Conservation (phyloP, 257 asterid species). For the Mitragyna speciosa region DNA sequence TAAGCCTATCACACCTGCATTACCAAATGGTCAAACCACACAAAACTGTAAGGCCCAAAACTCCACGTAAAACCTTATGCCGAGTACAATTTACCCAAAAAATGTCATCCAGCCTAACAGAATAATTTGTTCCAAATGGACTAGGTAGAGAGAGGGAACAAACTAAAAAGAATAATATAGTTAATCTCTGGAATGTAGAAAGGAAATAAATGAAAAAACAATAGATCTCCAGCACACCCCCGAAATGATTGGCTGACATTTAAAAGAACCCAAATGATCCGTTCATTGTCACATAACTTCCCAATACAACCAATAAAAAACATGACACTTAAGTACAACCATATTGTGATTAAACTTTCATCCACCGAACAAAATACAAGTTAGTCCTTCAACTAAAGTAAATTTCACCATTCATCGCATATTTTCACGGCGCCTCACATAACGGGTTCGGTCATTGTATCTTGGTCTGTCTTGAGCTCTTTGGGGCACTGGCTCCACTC, state of each 20-base stretch:
- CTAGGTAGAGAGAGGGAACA: too few species aligned
- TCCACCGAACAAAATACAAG: slow-evolving; percentile 9
- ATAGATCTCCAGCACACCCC: not conserved
- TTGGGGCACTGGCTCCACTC: slow-evolving; percentile 93
- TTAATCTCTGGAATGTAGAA: not conserved
- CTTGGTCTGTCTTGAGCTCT: slow-evolving; percentile 89
- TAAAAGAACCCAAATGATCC: not conserved
- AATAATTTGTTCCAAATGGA: not conserved
- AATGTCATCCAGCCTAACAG: not conserved
- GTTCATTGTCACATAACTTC: not conserved
- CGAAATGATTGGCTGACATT: not conserved
- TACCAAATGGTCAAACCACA: too few species aligned
- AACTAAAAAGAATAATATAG: too few species aligned
- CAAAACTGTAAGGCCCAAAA: not conserved
- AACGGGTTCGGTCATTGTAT: slow-evolving; percentile 86
- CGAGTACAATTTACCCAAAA: not conserved
- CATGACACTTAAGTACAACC: not conserved
- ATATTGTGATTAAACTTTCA: slow-evolving; percentile 10
- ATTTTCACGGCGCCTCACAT: slow-evolving; percentile 77
- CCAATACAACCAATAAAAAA: not conserved
- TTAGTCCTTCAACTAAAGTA: not conserved
- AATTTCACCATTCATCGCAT: slow-evolving; percentile 38
- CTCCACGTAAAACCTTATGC: not conserved
- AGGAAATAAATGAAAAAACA: not conserved
- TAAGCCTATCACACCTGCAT: too few species aligned